Evolutionary conservation across 768 basidiomycete genomes (phyloP), one percentile per base, ranked within the genome.

Genomic region (Rhizopogon vinicolor): DNA sequence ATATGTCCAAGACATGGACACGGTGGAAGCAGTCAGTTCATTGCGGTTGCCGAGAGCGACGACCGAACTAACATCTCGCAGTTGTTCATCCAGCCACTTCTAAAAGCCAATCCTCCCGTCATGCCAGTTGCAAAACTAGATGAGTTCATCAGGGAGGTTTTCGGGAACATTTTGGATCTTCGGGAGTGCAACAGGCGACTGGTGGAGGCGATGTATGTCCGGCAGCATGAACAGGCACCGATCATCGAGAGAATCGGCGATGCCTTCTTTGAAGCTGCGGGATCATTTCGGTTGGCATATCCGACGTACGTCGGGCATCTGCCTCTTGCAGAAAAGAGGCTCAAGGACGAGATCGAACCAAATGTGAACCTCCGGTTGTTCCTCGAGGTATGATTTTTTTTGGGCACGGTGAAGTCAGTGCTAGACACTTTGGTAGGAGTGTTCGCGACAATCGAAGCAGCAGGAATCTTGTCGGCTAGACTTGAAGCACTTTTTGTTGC

Each of bases 181-280:
- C 82, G 91, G 16, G 88, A 90, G 66, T 87, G 89, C 64, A 92
- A 89, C 63, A 79, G 84, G 31, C 79, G 85, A 10, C 76, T 97
- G n/a, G 78, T 98, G 14, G 91, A 95, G 63, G 82, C 89, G 3
- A 81, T 98, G 73, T 84, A 87, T 61, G 87, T 93, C 41, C 84
- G 93, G 33, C 93, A 98, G 66, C 72, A 70, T 39, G 93, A 97
- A 65, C 87, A 94, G 58, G 82, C 80, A 0, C 87, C 89, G 0
- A 80, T 97, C 51, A 91, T 98, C 37, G 80, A 85, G 58, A 79
- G 81, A 41, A 89, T 98, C 22, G 95, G 96, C 0, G 93, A 96
- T 64, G 82, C 96, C 45, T 92, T 96, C 67, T 75, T 97, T 40
- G 82, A 87, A 28, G 87, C 89, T 5, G 94, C 93, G 0, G 83